Percentiles rank a stretch among this genome's conserved stretches.
phyloP scores from a whole-genome alignment of 257 asterid species.

The Nicotiana paniculata region DNA sequence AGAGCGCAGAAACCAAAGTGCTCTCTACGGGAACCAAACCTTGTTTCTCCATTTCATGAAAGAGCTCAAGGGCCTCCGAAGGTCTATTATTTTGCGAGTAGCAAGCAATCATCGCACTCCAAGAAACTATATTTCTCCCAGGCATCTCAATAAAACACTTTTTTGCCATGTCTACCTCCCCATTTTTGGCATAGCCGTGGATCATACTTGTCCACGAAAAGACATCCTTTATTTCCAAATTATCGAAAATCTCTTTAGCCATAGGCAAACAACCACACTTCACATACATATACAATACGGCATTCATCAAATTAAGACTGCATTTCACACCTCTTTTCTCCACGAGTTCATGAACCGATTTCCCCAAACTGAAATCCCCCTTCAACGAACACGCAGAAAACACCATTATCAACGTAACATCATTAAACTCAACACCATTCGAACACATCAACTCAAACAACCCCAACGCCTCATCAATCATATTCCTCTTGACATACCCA shows the following conservation, averaged over 20 bases:
- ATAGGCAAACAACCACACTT: constrained; percentile 55
- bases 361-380: constrained; percentile 54
- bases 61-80: constrained; percentile 52
- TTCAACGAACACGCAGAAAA: constrained; percentile 61
- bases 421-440: constrained; percentile 51
- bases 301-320: constrained; percentile 54
- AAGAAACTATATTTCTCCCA: constrained; percentile 55
- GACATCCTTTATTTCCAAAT: constrained; percentile 55
- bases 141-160: constrained; percentile 63
- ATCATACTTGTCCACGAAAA: constrained; percentile 84
- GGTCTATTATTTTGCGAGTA: constrained; percentile 67
- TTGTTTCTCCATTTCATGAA: constrained; percentile 46
- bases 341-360: constrained; percentile 34
- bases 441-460: constrained; percentile 58
- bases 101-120: constrained; percentile 75
- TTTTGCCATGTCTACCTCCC: constrained; percentile 57
- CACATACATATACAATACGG: constrained; percentile 65
- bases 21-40: constrained; percentile 54
- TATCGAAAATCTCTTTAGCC: constrained; percentile 47
- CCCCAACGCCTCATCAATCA: constrained; percentile 58
- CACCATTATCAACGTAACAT: constrained; percentile 62
- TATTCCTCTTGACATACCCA: constrained; percentile 45
- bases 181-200: constrained; percentile 50
- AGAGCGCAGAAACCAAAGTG: constrained; percentile 60
- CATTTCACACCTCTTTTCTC: constrained; percentile 28